These are phyloP conservation scores for Gaeumannomyces tritici DNA, from an alignment of 2,329 filamentous ascomycete species.

Conservation along the genomic window DNA sequence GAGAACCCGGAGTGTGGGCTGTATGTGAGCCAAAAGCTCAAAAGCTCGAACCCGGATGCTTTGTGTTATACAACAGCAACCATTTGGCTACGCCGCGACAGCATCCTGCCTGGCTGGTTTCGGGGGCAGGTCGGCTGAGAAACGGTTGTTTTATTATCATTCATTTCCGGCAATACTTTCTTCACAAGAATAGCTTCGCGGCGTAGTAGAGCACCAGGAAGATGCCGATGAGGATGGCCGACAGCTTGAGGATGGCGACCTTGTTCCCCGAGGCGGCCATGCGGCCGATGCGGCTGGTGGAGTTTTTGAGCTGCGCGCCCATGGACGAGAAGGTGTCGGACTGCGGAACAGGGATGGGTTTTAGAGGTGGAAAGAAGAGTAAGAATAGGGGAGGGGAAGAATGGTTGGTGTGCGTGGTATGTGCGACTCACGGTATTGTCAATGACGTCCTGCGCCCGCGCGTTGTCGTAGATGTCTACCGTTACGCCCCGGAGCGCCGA, in stretches of 20 bases:
- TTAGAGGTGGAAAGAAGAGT: background rate
- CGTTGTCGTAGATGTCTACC: conserved; percentile 96
- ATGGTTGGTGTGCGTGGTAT: too few species aligned
- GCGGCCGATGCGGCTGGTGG: conserved; percentile 68
- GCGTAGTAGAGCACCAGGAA: conserved; percentile 72
- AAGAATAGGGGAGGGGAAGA: background rate
- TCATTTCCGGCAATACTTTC: background rate
- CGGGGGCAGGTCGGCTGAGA: too few species aligned
- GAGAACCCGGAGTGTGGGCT: background rate
- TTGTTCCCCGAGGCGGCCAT: conserved; percentile 92
- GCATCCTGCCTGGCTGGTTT: too few species aligned
- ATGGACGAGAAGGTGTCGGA: conserved; percentile 88
- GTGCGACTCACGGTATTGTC: conserved; percentile 60
- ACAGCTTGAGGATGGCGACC: conserved; percentile 80
- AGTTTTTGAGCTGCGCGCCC: conserved; percentile 72
- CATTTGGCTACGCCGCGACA: too few species aligned
- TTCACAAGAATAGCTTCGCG: conserved; percentile 51
- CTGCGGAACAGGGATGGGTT: conserved; percentile 27
- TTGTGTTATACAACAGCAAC: background rate
- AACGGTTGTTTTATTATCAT: background rate
- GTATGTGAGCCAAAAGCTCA: background rate
- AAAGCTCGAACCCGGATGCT: background rate
- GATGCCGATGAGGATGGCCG: conserved; percentile 66
- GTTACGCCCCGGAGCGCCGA: conserved; percentile 87
- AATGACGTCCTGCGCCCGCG: conserved; percentile 77